These are phyloP conservation scores for Dittrichia graveolens DNA, from an alignment of 129 eudicot species.

Conservation along the genomic window DNA sequence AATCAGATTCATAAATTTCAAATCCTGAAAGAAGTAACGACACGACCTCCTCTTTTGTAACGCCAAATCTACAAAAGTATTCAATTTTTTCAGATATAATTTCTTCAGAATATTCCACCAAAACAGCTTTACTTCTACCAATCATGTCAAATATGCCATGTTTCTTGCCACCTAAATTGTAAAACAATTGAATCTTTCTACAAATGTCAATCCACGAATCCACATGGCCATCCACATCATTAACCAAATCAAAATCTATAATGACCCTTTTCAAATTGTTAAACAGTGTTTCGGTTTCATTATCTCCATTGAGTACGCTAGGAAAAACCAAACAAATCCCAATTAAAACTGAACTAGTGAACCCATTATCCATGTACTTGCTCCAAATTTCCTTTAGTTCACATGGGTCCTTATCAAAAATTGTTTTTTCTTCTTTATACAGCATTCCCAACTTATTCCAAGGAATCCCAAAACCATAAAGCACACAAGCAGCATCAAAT, in stretches of 20 bases:
- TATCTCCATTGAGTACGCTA: constrained; percentile 35
- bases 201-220: constrained; percentile 62
- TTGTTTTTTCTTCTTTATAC: constrained; percentile 42
- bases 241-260: constrained; percentile 48
- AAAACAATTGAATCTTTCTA: constrained; percentile 65
- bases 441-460: constrained; percentile 68
- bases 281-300: constrained; percentile 36
- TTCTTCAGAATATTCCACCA: constrained; percentile 53
- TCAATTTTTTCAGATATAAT: constrained; percentile 46
- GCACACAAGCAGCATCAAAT: constrained; percentile 58
- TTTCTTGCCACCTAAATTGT: constrained; percentile 52
- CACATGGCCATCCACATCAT: constrained; percentile 51
- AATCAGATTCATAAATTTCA: constrained; percentile 41
- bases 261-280: constrained; percentile 58
- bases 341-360: constrained; percentile 39
- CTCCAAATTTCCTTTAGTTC: constrained; percentile 43
- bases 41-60: constrained; percentile 48
- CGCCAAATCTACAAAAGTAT: constrained; percentile 55
- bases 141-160: constrained; percentile 51
- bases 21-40: constrained; percentile 49
- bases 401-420: constrained; percentile 37
- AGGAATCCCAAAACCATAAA: constrained; percentile 71
- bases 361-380: constrained; percentile 48
- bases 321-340: constrained; percentile 76
- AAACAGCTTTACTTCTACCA: constrained; percentile 49